Evolutionary conservation across 1,284 basidiomycete genomes (phyloP), one percentile per base, ranked within the genome.

Genomic region (Ceratobasidium sp.): DNA sequence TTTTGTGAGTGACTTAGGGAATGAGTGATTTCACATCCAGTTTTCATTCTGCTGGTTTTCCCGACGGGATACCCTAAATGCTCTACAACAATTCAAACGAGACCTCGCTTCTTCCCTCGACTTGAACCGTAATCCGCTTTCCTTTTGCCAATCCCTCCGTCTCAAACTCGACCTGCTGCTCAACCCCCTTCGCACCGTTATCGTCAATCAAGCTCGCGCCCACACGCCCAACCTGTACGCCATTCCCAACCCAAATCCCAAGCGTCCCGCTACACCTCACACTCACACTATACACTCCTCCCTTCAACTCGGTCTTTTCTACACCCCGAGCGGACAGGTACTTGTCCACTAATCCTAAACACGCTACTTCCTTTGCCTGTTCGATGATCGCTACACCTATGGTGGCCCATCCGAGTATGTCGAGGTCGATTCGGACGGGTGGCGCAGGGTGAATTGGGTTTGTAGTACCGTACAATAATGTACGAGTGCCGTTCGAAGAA

Each of bases 291-390:
- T 70, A 76, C 1, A 35, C 60, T 30, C 65, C 55, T 10, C 46
- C 50, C 16, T n/a, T 44, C 33, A 62, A 41, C 64, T 75, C 73
- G 7, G 55, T 12, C 20, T 46, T 55, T 16, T 46, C 35, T 12
- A 79, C 41, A 23, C 79, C 79, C 4, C 67, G 77, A 10, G 74
- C 55, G 14, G 77, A 55, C 33, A 78, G 48, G 38, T 78, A 79
- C 38, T 79, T 79, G 77, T 79, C 79, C 23, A 78, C 46, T 7
- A 79, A 52, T 3, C 79, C 79, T 16, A 76, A 41, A n/a, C 68
- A 69, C 8, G 77, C 79, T 5, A 79, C 54, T 48, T 55, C n/a
- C 50, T n/a, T 33, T 1, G 35, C 66, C 10, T 70, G 55, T 12
- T 62, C 48, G 65, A 79, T 38, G 18, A 48, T 38, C 20, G 71